Base-by-base conservation (phyloP, 2,329 filamentous ascomycete genomes). In the Fusarium fracticaudum region DNA sequence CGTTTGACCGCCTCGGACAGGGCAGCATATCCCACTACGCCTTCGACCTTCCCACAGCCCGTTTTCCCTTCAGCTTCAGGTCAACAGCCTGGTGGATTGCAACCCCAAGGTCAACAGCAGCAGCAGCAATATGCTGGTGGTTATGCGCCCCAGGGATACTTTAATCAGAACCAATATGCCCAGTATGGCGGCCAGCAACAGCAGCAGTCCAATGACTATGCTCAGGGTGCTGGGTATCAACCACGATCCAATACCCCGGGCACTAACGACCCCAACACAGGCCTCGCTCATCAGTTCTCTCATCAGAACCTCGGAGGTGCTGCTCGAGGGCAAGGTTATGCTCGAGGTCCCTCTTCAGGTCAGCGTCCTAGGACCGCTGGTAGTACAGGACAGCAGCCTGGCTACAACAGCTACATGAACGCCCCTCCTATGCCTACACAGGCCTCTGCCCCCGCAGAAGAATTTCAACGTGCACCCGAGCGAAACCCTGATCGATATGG, bases 21-120 rank as follows among this genome's bases (percentile, higher is more conserved):
- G 81, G 87, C 92, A 81, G 87, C 91, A 76, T 95, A 94, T 87
- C 93, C 93, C 77, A 95, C 96, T 60, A 98, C 96, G 15, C 96
- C 96, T 60, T 98, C 96, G 75, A 98, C 95, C 67, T 98, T 98
- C 81, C 96, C 96, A 18, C 96, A 98, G 85, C 95, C 95, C 69
- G 93, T 97, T 81, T 90, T 89, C 76, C 85, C 87, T 66, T 62
- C 77, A 40, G 57, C 64, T 33, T 69, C 69, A 64, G 76, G 77
- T 15, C 76, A 77, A 50, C 77, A 75, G 29, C 57, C 72, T 58
- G 71, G 67, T 26, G 67, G 64, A 48, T 51, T 74, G 60, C 81
- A 82, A 61, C 83, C 84, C 68, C 85, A 85, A 76, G 79, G 26
- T 14, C 67, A 69, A 41, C 64, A 64, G 29, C 65, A 64, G 17